Conservation (phyloP, 2,329 filamentous ascomycete species). For the Ophidiomyces ophidiicola region DNA sequence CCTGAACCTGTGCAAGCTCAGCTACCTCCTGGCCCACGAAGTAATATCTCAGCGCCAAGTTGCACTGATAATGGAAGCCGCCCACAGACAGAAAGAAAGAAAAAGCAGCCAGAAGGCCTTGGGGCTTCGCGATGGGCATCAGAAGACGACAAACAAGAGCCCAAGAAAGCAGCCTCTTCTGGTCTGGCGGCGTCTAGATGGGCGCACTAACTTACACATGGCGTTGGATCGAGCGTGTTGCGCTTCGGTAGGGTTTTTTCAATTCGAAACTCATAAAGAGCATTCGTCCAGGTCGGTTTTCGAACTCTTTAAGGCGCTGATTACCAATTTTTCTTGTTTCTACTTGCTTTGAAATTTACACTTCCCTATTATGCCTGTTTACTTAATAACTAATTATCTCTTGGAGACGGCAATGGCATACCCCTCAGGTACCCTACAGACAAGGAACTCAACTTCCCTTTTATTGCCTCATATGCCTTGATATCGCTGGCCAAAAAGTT, state of each 20-base stretch:
- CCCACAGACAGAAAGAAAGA: not conserved
- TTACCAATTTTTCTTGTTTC: too few species aligned
- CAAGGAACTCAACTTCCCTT: too few species aligned
- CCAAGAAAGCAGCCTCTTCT: not conserved
- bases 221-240: slow-evolving; percentile 15
- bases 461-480: too few species aligned
- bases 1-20: not conserved
- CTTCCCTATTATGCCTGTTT: too few species aligned
- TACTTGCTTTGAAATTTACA: too few species aligned
- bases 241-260: slow-evolving; percentile 12
- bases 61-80: not conserved
- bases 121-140: slow-evolving; percentile 15
- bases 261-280: too few species aligned
- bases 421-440: too few species aligned
- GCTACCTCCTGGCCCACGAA: not conserved
- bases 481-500: too few species aligned
- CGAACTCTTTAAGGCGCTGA: too few species aligned
- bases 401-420: too few species aligned
- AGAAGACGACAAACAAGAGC: not conserved
- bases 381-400: too few species aligned
- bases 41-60: not conserved
- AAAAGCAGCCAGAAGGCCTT: slow-evolving; percentile 1
- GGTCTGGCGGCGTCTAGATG: slow-evolving; percentile 5
- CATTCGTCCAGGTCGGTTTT: too few species aligned
- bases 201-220: slow-evolving; percentile 6